Conservation (phyloP, 441 rosid species). For the Euphorbia celastroides region DNA sequence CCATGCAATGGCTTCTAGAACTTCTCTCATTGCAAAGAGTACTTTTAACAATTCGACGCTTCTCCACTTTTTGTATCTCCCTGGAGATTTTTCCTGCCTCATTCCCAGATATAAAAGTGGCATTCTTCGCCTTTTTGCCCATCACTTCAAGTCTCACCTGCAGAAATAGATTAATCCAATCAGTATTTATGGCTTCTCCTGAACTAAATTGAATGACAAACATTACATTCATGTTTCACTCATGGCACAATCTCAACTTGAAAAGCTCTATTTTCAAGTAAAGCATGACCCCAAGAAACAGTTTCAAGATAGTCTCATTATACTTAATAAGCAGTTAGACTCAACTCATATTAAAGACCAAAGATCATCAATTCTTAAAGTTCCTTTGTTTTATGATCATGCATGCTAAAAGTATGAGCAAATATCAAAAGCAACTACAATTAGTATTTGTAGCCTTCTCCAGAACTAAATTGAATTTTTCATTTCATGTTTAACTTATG, state of each 20-base stretch:
- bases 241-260: neutral
- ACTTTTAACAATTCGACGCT: slow-evolving; percentile 85
- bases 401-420: no score
- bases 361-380: neutral
- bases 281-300: slow-evolving; percentile 14
- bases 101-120: slow-evolving; percentile 74
- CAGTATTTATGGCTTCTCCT: neutral
- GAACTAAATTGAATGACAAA: neutral
- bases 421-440: neutral
- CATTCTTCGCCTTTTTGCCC: slow-evolving; percentile 95
- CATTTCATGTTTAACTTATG: neutral
- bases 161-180: slow-evolving; percentile 19
- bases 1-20: slow-evolving; percentile 97
- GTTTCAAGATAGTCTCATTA: neutral
- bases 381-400: neutral
- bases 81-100: slow-evolving; percentile 85
- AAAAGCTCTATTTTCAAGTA: neutral
- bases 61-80: slow-evolving; percentile 94
- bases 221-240: neutral
- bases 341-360: neutral
- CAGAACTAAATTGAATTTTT: slow-evolving; percentile 1
- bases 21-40: slow-evolving; percentile 90
- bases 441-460: neutral
- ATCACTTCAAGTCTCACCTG: slow-evolving; percentile 92
- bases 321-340: neutral